Evolutionary conservation across 2,329 filamentous ascomycete species (phyloP), one percentile per base, ranked within the genome.

Genomic region (Trichoderma brevicompactum): DNA sequence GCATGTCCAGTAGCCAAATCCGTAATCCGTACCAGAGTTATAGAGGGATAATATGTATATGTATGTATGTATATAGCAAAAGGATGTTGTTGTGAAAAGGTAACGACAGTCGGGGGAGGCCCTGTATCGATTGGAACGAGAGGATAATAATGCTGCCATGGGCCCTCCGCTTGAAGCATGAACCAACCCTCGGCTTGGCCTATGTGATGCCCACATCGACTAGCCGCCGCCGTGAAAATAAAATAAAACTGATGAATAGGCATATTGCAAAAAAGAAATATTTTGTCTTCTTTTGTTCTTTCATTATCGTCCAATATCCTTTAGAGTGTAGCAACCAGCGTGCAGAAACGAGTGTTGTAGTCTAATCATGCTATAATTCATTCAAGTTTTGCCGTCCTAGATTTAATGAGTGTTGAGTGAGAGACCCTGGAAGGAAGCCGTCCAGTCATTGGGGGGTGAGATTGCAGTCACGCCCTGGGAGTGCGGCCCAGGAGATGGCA

Each of bases 371-470:
- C 58, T 46, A 62, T 43, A 41, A 40, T 23, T 50, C 60, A 40
- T 54, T 17, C 52, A 52, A 52, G 15, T 23, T 15, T 19, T 48
- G 50, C 44, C 44, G 48, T 50, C 43, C 32, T 15, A 53, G 34
- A 34, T 32, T 78, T 73, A 86, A 67, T 84, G 83, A 69, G 86
- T 85, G 72, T 90, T 90, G 68, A 93, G 83, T 2, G 90, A 93
- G 17, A 93, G 79, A 9, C 89, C 86, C 74, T 92, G 89, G 74
- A 92, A 92, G 6, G 83, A 78, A 61, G 80, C 79, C 32, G 83
- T 78, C 88, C 89, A 91, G 56, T 90, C 88, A 54, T 82, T 79
- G 71, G 82, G 82, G 36, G 76, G 75, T 58, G 76, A 74, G 65
- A 84, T 77, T 69, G 78, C 72, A 67, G 77, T 78, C 68, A 78